Conservation (phyloP, 2,329 filamentous ascomycete species). For the Bimuria novae-zelandiae region DNA sequence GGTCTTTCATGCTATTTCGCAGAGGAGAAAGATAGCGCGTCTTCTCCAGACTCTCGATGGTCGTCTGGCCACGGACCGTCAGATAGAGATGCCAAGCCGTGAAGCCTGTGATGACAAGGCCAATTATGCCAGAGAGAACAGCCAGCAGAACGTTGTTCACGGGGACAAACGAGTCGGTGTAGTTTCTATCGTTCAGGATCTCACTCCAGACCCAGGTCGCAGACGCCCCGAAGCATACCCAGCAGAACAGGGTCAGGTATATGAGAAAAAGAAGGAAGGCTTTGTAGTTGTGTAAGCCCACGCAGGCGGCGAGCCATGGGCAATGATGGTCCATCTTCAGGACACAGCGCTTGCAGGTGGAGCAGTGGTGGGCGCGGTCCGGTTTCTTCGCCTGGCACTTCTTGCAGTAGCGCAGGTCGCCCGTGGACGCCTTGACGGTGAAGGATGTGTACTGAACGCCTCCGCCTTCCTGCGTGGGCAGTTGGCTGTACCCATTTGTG, state of each 20-base stretch:
- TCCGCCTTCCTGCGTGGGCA: constrained; percentile 71
- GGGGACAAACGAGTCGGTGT: constrained; percentile 77
- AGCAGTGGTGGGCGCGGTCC: constrained; percentile 95
- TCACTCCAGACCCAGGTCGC: constrained; percentile 84
- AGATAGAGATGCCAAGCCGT: constrained; percentile 90
- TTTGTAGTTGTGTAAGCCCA: constrained; percentile 94
- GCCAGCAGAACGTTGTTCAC: constrained; percentile 89
- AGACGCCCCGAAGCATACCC: constrained; percentile 77
- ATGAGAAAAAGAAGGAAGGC: constrained; percentile 89
- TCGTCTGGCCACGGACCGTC: constrained; percentile 79
- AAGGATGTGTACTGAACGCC: constrained; percentile 69
- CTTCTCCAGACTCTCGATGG: constrained; percentile 95
- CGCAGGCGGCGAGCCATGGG: constrained; percentile 95
- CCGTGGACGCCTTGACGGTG: constrained; percentile 84
- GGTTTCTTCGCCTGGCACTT: constrained; percentile 96
- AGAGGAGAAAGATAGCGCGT: constrained; percentile 88
- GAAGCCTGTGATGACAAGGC: constrained; percentile 85
- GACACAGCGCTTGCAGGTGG: constrained; percentile 89
- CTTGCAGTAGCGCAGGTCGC: constrained; percentile 89
- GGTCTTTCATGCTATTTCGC: constrained; percentile 69
- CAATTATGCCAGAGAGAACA: constrained; percentile 88
- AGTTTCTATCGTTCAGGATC: constrained; percentile 70
- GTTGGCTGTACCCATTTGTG: constrained; percentile 70
- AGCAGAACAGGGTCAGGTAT: constrained; percentile 86
- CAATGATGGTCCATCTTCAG: constrained; percentile 99